Base-by-base conservation (phyloP, 441 rosid genomes). In the Theobroma grandiflorum region DNA sequence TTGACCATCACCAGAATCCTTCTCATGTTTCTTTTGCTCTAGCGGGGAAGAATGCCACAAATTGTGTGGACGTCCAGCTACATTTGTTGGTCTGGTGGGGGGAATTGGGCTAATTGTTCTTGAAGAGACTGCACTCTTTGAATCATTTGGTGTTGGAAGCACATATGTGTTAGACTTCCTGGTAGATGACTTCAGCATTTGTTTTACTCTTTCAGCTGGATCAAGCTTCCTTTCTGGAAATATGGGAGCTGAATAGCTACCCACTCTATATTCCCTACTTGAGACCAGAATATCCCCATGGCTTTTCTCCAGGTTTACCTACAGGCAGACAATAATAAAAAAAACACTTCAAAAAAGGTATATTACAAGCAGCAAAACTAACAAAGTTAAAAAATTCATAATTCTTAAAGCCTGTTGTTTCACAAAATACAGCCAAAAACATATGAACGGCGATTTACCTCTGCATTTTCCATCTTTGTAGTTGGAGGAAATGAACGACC, bases 191-290 rank as follows among this genome's bases (percentile, higher is more conserved):
- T 86, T 88, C 67, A 83, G 90, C 80, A 82, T 77, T 77, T 88
- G 93, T 84, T 92, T 90, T 70, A 85, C 76, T 88, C 81, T 90
- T 81, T 94, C 98, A 3, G 82, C 78, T 50, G 88, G 84, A 80
- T 96, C 96, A 20, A 81, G 72, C 86, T 91, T 95, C 84, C 89
- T 89, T 81, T 92, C 99, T 31, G 93, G 87, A 85, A 94, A 86
- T 80, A 97, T 81, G 38, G 99, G 99, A 42, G 97, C 99, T 15
- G 99, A 97, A 87, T 91, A 81, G 81, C 99, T 97, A 77, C 86
- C 87, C 77, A 82, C 73, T 84, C 80, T 88, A 63, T 82, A 88
- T 78, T 88, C 90, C 82, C 93, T 87, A 43, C 70, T 65, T 70
- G 86, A 67, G 62, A 73, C 82, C 18, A 72, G 89, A 70, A 83